Conservation (phyloP, 495 filamentous ascomycete species). For the Penicillium lividum region DNA sequence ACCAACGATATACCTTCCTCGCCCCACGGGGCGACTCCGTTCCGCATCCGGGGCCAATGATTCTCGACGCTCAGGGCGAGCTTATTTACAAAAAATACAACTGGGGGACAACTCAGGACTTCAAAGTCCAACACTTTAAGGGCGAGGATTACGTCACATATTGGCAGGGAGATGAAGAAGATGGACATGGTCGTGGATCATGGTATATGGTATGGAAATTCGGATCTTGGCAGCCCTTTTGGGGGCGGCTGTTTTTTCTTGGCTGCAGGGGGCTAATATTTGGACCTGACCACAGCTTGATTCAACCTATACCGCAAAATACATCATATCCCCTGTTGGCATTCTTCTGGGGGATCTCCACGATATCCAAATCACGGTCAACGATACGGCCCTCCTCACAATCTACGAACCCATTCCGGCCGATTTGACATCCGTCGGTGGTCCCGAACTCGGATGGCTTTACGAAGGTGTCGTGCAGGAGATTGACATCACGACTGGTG, state of each 20-base stretch:
- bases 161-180: constrained; percentile 54
- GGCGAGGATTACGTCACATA: constrained; percentile 52
- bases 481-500: constrained; percentile 43
- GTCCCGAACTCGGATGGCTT: constrained; percentile 44
- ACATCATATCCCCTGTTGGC: constrained; percentile 39
- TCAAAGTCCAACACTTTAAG: constrained; percentile 47
- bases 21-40: constrained; percentile 47
- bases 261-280: background rate
- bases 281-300: constrained; percentile 37
- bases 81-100: constrained; percentile 47
- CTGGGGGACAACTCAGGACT: constrained; percentile 46
- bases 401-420: constrained; percentile 49
- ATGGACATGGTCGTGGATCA: constrained; percentile 49
- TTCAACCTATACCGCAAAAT: constrained; percentile 43
- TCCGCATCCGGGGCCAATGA: constrained; percentile 45
- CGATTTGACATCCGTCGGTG: constrained; percentile 49
- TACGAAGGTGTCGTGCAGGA: constrained; percentile 47
- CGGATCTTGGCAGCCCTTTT: background rate
- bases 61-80: constrained; percentile 45
- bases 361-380: constrained; percentile 46
- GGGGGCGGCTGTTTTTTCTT: background rate
- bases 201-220: constrained; percentile 51
- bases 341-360: constrained; percentile 41
- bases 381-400: constrained; percentile 53
- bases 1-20: constrained; percentile 44